Conservation (phyloP, 331 rosid species). For the Saraca asoca region DNA sequence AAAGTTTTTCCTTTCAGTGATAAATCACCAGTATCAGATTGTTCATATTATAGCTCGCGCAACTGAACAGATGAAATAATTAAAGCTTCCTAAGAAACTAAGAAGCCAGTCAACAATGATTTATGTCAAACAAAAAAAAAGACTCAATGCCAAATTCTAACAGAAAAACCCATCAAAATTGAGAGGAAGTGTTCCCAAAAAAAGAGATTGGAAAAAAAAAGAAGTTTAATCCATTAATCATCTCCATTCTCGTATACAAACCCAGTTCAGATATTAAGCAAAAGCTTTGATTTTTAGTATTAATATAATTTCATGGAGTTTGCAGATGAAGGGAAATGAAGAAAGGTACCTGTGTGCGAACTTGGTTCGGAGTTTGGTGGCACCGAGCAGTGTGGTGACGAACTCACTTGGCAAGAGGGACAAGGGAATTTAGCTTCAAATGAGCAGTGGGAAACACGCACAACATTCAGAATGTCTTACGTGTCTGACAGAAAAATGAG, state of each 20-base stretch:
- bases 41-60: neutral
- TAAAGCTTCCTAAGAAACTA: slow-evolving; percentile 8
- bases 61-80: neutral
- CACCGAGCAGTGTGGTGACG: slow-evolving; percentile 7
- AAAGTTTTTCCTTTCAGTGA: neutral
- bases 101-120: slow-evolving; percentile 3
- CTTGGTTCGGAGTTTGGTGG: slow-evolving; percentile 15
- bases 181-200: neutral
- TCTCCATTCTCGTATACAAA: slow-evolving; percentile 11
- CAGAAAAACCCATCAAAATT: slow-evolving; percentile 17
- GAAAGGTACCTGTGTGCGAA: slow-evolving; percentile 43
- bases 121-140: slow-evolving; percentile 16
- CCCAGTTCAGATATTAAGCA: slow-evolving; percentile 29
- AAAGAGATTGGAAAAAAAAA: neutral
- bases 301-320: slow-evolving; percentile 16
- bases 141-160: slow-evolving; percentile 26
- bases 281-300: slow-evolving; percentile 33
- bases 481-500: slow-evolving; percentile 26
- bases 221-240: neutral
- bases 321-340: slow-evolving; percentile 5
- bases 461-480: slow-evolving; percentile 29
- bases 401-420: slow-evolving; percentile 28
- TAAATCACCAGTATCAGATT: neutral
- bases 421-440: slow-evolving; percentile 12
- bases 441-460: slow-evolving; percentile 28